Conservation (phyloP, 2,329 filamentous ascomycete species). For the Paecilomyces formosus region DNA sequence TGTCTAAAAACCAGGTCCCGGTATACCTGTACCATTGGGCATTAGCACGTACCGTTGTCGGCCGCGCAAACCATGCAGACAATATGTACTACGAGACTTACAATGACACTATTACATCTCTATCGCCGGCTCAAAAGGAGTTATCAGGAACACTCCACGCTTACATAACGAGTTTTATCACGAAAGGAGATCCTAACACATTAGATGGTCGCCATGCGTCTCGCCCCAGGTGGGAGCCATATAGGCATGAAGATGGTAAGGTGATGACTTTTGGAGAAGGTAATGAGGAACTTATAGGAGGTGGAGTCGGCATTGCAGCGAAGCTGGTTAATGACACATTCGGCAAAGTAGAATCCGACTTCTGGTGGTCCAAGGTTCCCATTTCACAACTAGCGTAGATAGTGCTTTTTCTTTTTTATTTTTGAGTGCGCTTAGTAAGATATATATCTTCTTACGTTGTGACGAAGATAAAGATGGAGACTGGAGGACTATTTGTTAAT, state of each 20-base stretch:
- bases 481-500: no score
- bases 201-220: constrained; percentile 17
- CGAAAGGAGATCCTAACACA: constrained; percentile 39
- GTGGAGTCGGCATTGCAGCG: constrained; percentile 31
- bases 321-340: constrained; percentile 35
- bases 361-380: constrained; percentile 35
- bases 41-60: constrained; percentile 34
- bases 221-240: constrained; percentile 31
- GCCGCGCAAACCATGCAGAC: constrained; percentile 43
- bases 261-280: constrained; percentile 42
- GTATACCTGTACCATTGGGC: constrained; percentile 52
- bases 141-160: constrained; percentile 38
- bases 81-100: constrained; percentile 44
- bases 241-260: constrained; percentile 17
- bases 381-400: constrained; percentile 16
- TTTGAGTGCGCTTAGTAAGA: background rate
- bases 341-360: constrained; percentile 38
- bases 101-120: constrained; percentile 23
- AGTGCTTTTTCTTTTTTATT: background rate
- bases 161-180: constrained; percentile 45
- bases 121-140: constrained; percentile 35
- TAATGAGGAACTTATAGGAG: constrained; percentile 44
- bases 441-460: background rate
- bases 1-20: constrained; percentile 25
- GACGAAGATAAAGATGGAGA: background rate